Evolutionary conservation across 768 basidiomycete species (phyloP), one percentile per base, ranked within the genome.

Genomic region (Suillus luteus): DNA sequence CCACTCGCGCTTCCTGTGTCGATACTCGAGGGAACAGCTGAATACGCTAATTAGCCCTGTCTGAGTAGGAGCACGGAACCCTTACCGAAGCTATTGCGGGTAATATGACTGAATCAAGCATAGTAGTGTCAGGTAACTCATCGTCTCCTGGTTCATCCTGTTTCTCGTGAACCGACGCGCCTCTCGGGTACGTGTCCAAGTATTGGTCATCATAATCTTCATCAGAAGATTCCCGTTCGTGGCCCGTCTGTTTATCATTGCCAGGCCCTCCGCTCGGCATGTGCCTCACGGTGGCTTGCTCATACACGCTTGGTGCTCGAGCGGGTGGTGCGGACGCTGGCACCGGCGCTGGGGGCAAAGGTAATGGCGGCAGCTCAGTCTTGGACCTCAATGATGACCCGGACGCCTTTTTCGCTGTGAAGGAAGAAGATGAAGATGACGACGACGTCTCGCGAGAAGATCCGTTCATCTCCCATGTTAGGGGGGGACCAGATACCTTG

Each of bases 51-150:
- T 58, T 17, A 58, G 55, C 17, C 9, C 17, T 17, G 24, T 58
- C 55, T 58, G 17, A 10, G 5, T 24, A 41, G 38, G 24, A 58
- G 15, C 1, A 41, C 24, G 5, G 38, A 40, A 41, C 24, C 24
- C 90, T 76, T 68, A 98, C 96, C 65, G 93, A 96, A 51, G 95
- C 93, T 69, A 99, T 89, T n/a, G 95, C 95, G 27, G 97, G 97
- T 35, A 98, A 78, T 59, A 98, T 89, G 37, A 99, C 96, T 3
- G 94, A 94, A 71, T 97, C 95, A 43, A 99, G 81, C 89, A 99
- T 96, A n/a, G 92, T 89, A 33, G 91, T 91, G 72, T 93, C 91
- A 5, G 90, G 86, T 49, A 91, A 62, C 43, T 80, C 82, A 0
- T 76, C 75, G 24, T 86, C 86, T 31, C 86, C 87, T 27, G 80